These are phyloP conservation scores for Elsinoe ampelina DNA, from an alignment of 2,329 filamentous ascomycete species.

Conservation along the genomic window DNA sequence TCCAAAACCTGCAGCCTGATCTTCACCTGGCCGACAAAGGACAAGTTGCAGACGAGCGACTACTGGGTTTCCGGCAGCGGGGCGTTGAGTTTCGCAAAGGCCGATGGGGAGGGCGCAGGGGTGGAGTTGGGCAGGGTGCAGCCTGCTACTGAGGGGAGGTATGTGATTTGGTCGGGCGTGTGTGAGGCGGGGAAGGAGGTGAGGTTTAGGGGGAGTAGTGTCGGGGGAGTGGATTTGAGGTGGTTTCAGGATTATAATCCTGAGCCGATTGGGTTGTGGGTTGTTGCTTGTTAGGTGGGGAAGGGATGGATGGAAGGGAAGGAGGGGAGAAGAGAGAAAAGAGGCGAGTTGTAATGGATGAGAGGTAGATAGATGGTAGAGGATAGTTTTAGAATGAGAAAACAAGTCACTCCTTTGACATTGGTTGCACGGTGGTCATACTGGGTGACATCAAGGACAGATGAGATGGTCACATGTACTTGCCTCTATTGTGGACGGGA, in stretches of 20 bases:
- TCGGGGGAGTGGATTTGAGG: not conserved
- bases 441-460: not conserved
- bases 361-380: not conserved
- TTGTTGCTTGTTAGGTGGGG: conserved; percentile 7
- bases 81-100: conserved; percentile 24
- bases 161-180: not conserved
- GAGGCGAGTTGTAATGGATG: not conserved
- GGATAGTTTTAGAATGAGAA: not conserved
- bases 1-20: conserved; percentile 39
- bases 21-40: conserved; percentile 35
- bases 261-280: conserved; percentile 12
- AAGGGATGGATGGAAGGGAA: not conserved
- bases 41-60: conserved; percentile 27
- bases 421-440: not conserved
- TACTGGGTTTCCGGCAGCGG: conserved; percentile 31
- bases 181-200: conserved; percentile 6
- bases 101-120: not conserved
- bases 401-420: not conserved
- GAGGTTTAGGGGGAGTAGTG: not conserved
- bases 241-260: conserved; percentile 9
- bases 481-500: too few relatives aligned
- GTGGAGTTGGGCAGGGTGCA: not conserved
- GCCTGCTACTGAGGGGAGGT: not conserved
- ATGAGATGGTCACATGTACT: too few relatives aligned
- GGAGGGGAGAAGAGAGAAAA: not conserved